Base-by-base conservation (phyloP, 169 alveolate species). In the Eimeria tenella region DNA sequence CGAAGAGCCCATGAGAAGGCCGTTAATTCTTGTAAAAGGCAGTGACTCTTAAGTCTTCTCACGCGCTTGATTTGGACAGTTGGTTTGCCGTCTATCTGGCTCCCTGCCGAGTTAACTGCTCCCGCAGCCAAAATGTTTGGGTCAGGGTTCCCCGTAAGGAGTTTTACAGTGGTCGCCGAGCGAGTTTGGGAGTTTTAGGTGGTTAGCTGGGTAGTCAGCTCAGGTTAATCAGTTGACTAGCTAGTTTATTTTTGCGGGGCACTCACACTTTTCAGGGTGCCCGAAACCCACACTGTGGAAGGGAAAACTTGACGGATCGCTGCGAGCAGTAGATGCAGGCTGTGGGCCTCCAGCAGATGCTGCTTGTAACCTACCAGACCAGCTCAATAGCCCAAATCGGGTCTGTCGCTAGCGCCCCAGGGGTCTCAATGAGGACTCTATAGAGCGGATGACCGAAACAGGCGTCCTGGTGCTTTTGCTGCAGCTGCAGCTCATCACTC, bases 381-480 rank as follows among this genome's bases (percentile, higher is more conserved):
- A 75, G 58, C 86, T 75, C 65, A 5, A 75, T 9, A 4, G 65
- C 63, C 86, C 86, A 75, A 13, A 5, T 13, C 63, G 65, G 23
- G 21, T 31, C 65, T 52, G 86, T 52, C 31, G 25, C 25, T 11
- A 52, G 58, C 42, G 23, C 65, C n/a, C 63, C 86, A 31, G 65
- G 65, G 49, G 63, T 50, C 10, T 19, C 6, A 4, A 75, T 19
- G 23, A 75, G 63, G n/a, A 75, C 86, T 10, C 86, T 58, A 25
- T 75, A 75, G 65, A 19, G 23, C 1, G 86, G 86, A 19, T 17
- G 31, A 17, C 25, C 0, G 13, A 19, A 19, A 5, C 17, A 52
- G 42, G 25, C 63, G 25, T 50, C 63, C 63, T 75, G 86, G 63
- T 49, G 86, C 86, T 75, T 58, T 25, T 49, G 86, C 23, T 13